Evolutionary conservation across 768 basidiomycete genomes (phyloP), one percentile per base, ranked within the genome.

Genomic region (Panaeolus papilionaceus): DNA sequence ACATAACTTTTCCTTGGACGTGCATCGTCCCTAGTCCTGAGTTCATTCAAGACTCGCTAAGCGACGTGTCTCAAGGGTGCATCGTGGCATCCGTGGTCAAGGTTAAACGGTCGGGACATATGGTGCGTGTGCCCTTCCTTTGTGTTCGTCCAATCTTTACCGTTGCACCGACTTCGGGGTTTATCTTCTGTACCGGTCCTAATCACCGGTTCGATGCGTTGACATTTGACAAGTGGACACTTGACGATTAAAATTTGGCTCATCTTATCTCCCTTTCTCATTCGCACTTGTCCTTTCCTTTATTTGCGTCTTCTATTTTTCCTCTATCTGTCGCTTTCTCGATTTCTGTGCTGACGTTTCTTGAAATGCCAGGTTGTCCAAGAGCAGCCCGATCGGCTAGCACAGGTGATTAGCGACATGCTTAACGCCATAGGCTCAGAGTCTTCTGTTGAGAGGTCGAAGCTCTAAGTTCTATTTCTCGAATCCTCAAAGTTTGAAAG

Each of bases 91-190:
- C 85, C 39, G 80, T 85, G 9, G 79, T 76, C 39, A 79, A 75
- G 61, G 75, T 87, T 0, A 72, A 83, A 63, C 77, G 77, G 58
- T 78, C 80, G n/a, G 85, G 86, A 26, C 86, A 87, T 75, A 76
- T 84, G 77, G 86, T 83, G 67, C 54, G 78, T 68, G 28, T 11
- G n/a, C 26, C 10, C 61, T 26, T 63, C 58, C n/a, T 51, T 38
- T 65, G 38, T 39, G 47, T 40, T 54, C 62, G 65, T 9, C 20
- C 33, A 33, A 4, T 26, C 11, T 54, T 33, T 4, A 26, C 54
- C 28, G 28, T 28, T 12, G 16, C 54, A 14, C n/a, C 54, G 54
- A 58, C 26, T 14, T 58, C 54, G 54, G 54, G 28, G 3, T 58
- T 12, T 37, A 58, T 37, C 28, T 28, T 26, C 8, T 51, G 26